Base-by-base conservation (phyloP, 176 grass and related monocot species). In the Oryza officinalis region DNA sequence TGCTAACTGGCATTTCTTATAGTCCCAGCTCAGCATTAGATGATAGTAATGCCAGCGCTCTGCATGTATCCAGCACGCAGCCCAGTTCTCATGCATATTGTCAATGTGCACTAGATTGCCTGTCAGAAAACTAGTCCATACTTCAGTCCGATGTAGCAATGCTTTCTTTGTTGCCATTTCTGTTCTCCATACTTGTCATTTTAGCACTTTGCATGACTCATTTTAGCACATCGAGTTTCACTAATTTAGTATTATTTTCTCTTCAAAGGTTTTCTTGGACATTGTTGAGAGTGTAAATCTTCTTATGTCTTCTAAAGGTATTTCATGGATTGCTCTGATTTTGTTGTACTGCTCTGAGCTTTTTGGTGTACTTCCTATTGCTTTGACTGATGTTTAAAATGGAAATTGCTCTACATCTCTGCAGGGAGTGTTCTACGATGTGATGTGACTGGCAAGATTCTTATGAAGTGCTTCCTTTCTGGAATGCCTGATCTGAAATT, bases 231-330 rank as follows among this genome's bases (percentile, higher is more conserved):
- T 85, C 32, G 46, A 69, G 72, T 57, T 75, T 44, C 54, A 71
- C n/a, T 65, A 61, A 65, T 69, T 10, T 22, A 86, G 6, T 90
- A 65, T 66, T 77, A 2, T 20, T 79, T 61, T 86, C 47, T 80
- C 41, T 71, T 87, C 70, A 87, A 81, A 99, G 97, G 93, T 99
- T 86, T 99, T 99, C 81, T 88, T 99, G 91, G 97, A 99, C 91
- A 99, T 99, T 81, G 97, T 99, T 81, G 97, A 99, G 86, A 99
- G 97, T 37, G 97, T 99, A 89, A 99, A 99, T 84, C 93, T 99
- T 89, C 97, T 99, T 74, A 99, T 99, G 97, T 99, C 97, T 66
- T 99, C 97, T 15, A 99, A 99, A 99, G 97, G 97, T 96, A 94
- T 57, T 33, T 43, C 74, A 45, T 82, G 37, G 69, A 71, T 6